Evolutionary conservation across 306 rosid genomes (phyloP), one percentile per base, ranked within the genome.

Genomic region (Vigna hirtella): DNA sequence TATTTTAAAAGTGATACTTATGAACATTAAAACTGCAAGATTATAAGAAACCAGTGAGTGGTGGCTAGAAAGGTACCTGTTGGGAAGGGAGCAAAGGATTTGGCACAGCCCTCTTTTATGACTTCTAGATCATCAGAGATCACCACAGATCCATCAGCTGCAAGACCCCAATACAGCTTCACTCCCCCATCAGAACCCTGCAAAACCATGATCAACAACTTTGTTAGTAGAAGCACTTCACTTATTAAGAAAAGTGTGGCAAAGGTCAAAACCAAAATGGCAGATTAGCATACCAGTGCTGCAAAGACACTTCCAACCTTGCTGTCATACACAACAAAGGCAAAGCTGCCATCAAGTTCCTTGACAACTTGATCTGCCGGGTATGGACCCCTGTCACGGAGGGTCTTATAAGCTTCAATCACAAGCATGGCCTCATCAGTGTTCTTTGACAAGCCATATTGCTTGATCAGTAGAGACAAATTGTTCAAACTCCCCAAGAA

Each of bases 131-230:
- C 99, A 83, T 95, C 99, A 82, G 97, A 93, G 20, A 95, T 95
- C 1, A 95, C 99, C 17, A 93, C 98, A 22, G 99, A 95, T 9
- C 98, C 98, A 90, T 95, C 99, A 40, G 89, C 99, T 50, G 98
- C 94, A 53, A 93, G 88, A 5, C 99, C 99, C 99, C 99, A 95
- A 38, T 91, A 95, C 51, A 95, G 83, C 81, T 93, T 82, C 56
- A 91, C 93, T 72, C 94, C 99, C 6, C 99, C 99, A 86, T 95
- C 99, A 47, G 97, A 93, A 34, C 99, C 98, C 99, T 95, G 57
- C 34, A 77, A 42, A 75, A 57, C 55, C 79, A 70, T 20, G 32
- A 64, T 56, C 63, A 53, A 11, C 56, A 51, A 42, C 62, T 73
- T 28, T 18, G 14, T 26, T 16, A 30, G 38, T 4, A 30, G 20